Percentiles rank a stretch among this genome's conserved stretches.
Evolutionary conservation across 1,284 basidiomycete genomes (phyloP).

Genomic region (Stygiomarasmius scandens): DNA sequence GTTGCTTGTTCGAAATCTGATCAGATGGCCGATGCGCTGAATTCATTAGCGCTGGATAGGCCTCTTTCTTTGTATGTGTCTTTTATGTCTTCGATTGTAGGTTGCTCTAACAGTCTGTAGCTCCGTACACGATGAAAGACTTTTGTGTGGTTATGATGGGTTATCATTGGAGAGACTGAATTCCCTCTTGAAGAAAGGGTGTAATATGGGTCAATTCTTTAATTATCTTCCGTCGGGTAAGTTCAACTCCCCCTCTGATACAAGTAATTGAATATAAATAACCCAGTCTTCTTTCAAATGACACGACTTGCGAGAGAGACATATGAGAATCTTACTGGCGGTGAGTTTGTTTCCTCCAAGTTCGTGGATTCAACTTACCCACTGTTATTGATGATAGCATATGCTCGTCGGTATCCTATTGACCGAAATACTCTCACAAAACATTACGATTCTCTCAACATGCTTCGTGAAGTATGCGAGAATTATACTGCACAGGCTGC

Average conservation of each 20-base stretch:
- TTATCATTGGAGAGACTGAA: conserved; percentile 1
- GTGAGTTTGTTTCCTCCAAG: background rate
- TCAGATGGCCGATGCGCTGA: conserved; percentile 6
- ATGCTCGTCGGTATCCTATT: conserved; percentile 5
- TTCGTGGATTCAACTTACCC: too few species aligned
- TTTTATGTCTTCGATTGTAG: background rate
- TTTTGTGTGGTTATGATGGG: background rate
- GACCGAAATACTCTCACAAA: conserved; percentile 4
- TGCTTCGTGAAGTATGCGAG: background rate
- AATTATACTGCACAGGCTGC: background rate
- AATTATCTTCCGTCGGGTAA: conserved; percentile 1
- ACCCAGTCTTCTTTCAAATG: conserved; percentile 1
- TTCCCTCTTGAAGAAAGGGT: background rate
- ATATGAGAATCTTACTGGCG: conserved; percentile 6
- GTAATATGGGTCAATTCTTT: background rate
- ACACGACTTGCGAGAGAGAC: conserved; percentile 4
- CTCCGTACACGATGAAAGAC: background rate
- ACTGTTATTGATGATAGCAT: background rate
- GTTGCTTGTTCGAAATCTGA: background rate
- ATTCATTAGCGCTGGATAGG: background rate
- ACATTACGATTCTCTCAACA: background rate
- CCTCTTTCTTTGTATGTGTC: conserved; percentile 5
- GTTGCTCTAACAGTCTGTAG: background rate
- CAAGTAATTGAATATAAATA: background rate
- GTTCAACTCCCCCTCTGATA: background rate